Evolutionary conservation across 192 early-diverging fungal species (phyloP), one percentile per base, ranked within the genome.

Genomic region (Entomortierella parvispora): DNA sequence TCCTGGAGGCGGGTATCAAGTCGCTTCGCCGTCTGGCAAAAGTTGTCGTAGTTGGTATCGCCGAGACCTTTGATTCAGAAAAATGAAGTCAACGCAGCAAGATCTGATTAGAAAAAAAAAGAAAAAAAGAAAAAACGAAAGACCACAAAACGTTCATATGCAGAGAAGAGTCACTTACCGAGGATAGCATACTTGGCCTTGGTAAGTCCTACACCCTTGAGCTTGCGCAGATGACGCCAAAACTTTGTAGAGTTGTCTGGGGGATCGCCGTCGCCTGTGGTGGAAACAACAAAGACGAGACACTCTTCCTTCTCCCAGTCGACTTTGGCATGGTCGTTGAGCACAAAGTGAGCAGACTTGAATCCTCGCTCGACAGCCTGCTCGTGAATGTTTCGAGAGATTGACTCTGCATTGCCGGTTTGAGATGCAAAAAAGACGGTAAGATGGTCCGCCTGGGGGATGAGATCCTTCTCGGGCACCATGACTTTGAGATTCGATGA

Each of bases 201-300:
- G 4, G 80, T 71, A 22, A 91, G 83, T 0, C 81, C 75, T 23
- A 86, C 86, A 8, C 89, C 84, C 54, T 90, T 90, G n/a, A 91
- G 84, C 45, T 90, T 88, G 34, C 94, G 87, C 34, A 96, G 69
- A 48, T 86, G 91, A 7, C 94, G 83, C 90, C 92, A 97, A 77
- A 97, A 97, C 71, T 94, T 93, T 12, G 90, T 87, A 0, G 95
- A 86, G 83, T 98, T 98, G 79, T 98, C 96, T 7, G 96, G 96
- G 44, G 94, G 93, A 76, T 98, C 96, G 33, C 96, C 96, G 72
- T 98, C 96, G 9, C 96, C 96, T 0, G 96, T 98, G 8, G 94
- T 97, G 0, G 95, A 96, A 22, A 91, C 85, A 0, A 98, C 91
- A 71, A 96, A 87, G 55, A 98, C 88, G 5, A 93, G 68, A 20